Evolutionary conservation across 352 stramenopile genomes (phyloP).

Genomic region (Phytophthora pinifolia): DNA sequence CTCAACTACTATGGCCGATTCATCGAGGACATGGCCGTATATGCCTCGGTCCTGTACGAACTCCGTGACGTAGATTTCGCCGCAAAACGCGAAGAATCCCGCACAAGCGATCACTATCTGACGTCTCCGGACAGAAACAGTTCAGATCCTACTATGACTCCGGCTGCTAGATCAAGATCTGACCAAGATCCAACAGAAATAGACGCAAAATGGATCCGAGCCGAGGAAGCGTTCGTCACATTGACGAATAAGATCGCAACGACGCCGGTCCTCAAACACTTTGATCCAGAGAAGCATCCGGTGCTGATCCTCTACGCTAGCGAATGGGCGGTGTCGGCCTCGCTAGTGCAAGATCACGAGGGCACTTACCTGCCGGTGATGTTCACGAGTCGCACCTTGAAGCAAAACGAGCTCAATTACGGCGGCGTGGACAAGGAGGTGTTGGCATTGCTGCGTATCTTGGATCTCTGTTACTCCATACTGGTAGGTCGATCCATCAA

Average conservation of each 20-base stretch:
- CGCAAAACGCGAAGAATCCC: neutral
- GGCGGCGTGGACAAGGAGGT: neutral
- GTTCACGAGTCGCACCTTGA: slow-evolving; percentile 9
- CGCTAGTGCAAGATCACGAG: slow-evolving; percentile 15
- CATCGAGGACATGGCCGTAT: slow-evolving; percentile 10
- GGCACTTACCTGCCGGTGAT: neutral
- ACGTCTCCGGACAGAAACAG: too few species aligned
- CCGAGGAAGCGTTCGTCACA: neutral
- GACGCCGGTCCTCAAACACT: slow-evolving; percentile 15
- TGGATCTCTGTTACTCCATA: slow-evolving; percentile 3
- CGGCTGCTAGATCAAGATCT: too few species aligned
- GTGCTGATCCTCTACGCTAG: slow-evolving; percentile 18
- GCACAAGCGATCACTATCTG: too few species aligned
- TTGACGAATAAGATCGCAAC: slow-evolving; percentile 13
- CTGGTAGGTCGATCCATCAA: neutral
- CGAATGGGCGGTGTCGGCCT: slow-evolving; percentile 13
- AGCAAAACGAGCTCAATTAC: slow-evolving; percentile 16
- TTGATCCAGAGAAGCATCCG: slow-evolving; percentile 1
- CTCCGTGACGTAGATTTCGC: slow-evolving; percentile 15
- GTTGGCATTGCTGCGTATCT: neutral
- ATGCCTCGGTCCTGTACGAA: slow-evolving; percentile 3
- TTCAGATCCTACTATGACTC: too few species aligned
- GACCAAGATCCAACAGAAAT: too few species aligned
- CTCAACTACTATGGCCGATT: slow-evolving; percentile 23
- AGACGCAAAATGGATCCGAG: too few species aligned